phyloP scores from a whole-genome alignment of 202 grass and related monocot genomes.

The Digitaria exilis region DNA sequence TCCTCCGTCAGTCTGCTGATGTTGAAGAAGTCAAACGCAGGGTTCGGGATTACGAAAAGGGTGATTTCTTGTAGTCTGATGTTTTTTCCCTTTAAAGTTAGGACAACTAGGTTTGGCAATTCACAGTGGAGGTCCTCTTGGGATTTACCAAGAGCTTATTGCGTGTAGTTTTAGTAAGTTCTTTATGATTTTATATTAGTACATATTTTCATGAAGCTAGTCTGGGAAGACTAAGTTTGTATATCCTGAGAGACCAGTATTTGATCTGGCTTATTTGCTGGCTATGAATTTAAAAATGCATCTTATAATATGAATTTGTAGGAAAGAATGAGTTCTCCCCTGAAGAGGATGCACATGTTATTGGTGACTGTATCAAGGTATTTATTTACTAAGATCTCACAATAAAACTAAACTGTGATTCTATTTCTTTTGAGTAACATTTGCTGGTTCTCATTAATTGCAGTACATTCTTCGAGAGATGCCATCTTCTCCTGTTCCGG shows the following conservation, averaged over 20 bases:
- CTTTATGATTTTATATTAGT: background rate
- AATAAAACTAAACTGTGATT: slow-evolving; percentile 14
- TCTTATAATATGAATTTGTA: slow-evolving; percentile 49
- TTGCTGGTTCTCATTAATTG: slow-evolving; percentile 38
- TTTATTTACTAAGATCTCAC: slow-evolving; percentile 38
- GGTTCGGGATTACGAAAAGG: slow-evolving; percentile 92
- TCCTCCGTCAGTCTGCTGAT: slow-evolving; percentile 97
- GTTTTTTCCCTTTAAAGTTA: slow-evolving; percentile 28
- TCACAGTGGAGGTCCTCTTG: background rate
- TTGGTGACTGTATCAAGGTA: slow-evolving; percentile 98
- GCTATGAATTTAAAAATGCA: slow-evolving; percentile 20
- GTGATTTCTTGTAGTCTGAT: slow-evolving; percentile 48
- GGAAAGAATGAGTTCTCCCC: slow-evolving; percentile 88
- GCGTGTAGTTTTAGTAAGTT: slow-evolving; percentile 7
- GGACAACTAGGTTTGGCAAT: slow-evolving; percentile 1
- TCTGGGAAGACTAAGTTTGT: slow-evolving; percentile 14
- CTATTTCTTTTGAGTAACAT: slow-evolving; percentile 33
- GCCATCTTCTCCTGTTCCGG: slow-evolving; percentile 80
- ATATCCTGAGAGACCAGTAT: slow-evolving; percentile 21
- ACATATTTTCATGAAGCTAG: background rate
- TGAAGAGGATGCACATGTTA: slow-evolving; percentile 93
- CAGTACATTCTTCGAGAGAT: slow-evolving; percentile 89
- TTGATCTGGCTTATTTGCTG: slow-evolving; percentile 3
- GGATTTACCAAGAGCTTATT: slow-evolving; percentile 1
- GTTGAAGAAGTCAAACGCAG: slow-evolving; percentile 98